Conservation (phyloP, 176 grass and related monocot genomes). For the Triticum timopheevii region DNA sequence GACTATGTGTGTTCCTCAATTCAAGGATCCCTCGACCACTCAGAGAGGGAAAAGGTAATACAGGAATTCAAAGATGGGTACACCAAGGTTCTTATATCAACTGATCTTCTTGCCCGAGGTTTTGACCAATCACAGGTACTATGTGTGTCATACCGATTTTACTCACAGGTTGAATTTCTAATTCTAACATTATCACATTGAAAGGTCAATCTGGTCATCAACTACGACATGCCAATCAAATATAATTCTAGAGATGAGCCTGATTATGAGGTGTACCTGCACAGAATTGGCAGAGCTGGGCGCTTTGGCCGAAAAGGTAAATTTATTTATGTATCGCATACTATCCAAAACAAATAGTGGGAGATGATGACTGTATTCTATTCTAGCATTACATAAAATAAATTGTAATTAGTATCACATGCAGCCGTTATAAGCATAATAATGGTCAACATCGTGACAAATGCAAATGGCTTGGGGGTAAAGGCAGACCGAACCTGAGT, state of each 20-base stretch:
- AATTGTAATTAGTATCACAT: neutral
- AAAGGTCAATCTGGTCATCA: slow-evolving; percentile 96
- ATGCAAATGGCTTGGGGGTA: no score
- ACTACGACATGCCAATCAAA: slow-evolving; percentile 90
- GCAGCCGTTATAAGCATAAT: neutral
- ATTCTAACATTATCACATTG: slow-evolving; percentile 1
- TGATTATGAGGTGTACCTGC: slow-evolving; percentile 91
- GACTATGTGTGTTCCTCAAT: slow-evolving; percentile 88
- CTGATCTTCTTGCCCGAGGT: slow-evolving; percentile 85
- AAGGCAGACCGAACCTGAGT: no score
- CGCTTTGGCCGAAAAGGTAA: slow-evolving; percentile 96
- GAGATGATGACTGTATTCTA: neutral
- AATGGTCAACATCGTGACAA: neutral
- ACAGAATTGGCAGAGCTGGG: slow-evolving; percentile 93
- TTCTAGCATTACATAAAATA: neutral
- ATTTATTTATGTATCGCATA: neutral
- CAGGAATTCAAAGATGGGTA: slow-evolving; percentile 90
- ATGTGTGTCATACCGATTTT: neutral
- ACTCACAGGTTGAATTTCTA: neutral
- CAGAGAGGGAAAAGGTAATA: slow-evolving; percentile 80
- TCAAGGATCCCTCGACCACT: slow-evolving; percentile 85
- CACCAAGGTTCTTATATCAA: slow-evolving; percentile 90
- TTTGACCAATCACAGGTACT: slow-evolving; percentile 97
- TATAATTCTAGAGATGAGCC: slow-evolving; percentile 55
- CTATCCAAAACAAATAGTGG: neutral